Evolutionary conservation across 1,284 basidiomycete species (phyloP).

Genomic region (Pholiota adiposa): DNA sequence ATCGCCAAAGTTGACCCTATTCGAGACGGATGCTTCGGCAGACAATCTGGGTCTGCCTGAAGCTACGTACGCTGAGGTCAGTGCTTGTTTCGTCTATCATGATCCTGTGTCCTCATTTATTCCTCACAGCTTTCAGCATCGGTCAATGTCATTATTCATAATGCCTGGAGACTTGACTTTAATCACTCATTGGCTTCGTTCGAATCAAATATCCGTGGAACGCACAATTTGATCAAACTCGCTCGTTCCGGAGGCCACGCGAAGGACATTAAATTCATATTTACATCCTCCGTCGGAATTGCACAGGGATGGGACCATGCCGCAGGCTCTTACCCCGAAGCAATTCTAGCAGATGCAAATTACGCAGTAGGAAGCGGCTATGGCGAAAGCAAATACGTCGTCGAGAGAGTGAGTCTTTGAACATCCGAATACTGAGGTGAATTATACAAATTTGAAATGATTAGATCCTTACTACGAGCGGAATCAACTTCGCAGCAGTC

Average conservation of each 20-base stretch:
- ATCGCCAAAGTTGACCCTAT: slow-evolving; percentile 33
- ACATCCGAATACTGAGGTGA: not conserved
- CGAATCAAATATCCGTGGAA: slow-evolving; percentile 40
- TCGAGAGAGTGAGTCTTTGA: slow-evolving; percentile 37
- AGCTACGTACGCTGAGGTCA: slow-evolving; percentile 30
- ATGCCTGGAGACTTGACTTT: slow-evolving; percentile 50
- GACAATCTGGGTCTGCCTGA: slow-evolving; percentile 31
- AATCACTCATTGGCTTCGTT: slow-evolving; percentile 39
- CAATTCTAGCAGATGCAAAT: slow-evolving; percentile 23
- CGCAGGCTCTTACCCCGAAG: slow-evolving; percentile 18
- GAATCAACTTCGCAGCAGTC: slow-evolving; percentile 33
- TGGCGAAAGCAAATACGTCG: slow-evolving; percentile 48
- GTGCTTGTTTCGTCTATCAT: slow-evolving; percentile 19
- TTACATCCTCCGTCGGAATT: slow-evolving; percentile 25
- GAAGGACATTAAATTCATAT: slow-evolving; percentile 20
- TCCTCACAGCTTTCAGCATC: slow-evolving; percentile 17
- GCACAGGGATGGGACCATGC: slow-evolving; percentile 26
- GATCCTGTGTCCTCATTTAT: slow-evolving; percentile 7
- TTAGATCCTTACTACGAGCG: slow-evolving; percentile 32
- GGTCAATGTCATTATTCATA: slow-evolving; percentile 38
- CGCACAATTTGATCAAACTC: slow-evolving; percentile 45
- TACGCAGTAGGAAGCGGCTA: slow-evolving; percentile 41
- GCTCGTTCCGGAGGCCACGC: slow-evolving; percentile 27
- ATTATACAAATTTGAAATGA: not conserved
- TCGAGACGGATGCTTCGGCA: slow-evolving; percentile 35